Evolutionary conservation across 352 stramenopile species (phyloP).

Genomic region (Plasmopara halstedii): DNA sequence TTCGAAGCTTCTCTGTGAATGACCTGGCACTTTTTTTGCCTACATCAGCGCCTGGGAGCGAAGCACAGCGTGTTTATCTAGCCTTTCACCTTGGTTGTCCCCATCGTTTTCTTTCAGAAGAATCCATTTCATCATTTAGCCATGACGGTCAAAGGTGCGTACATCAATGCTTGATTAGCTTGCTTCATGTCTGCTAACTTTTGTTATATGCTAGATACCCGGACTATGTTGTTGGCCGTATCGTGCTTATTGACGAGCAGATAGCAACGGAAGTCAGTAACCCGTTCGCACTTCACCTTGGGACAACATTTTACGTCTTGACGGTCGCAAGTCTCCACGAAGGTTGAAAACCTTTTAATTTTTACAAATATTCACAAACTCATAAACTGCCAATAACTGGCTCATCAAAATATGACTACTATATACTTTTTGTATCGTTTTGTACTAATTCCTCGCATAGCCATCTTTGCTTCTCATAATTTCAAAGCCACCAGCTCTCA

Average conservation of each 20-base stretch:
- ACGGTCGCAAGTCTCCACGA: slow-evolving; percentile 80
- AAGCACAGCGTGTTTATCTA: slow-evolving; percentile 73
- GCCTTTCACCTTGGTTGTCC: slow-evolving; percentile 82
- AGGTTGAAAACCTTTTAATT: slow-evolving; percentile 43
- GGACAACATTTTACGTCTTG: slow-evolving; percentile 82
- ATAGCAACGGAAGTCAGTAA: slow-evolving; percentile 74
- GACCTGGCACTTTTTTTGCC: slow-evolving; percentile 80
- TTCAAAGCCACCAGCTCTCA: slow-evolving; percentile 1
- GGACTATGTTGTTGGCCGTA: slow-evolving; percentile 81
- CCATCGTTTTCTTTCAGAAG: slow-evolving; percentile 80
- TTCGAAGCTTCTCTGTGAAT: slow-evolving; percentile 74
- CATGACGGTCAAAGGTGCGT: slow-evolving; percentile 64
- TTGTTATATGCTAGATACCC: slow-evolving; percentile 50
- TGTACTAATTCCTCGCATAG: too few species aligned
- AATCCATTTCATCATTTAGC: slow-evolving; percentile 85
- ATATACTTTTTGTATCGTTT: too few species aligned
- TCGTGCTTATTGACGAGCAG: slow-evolving; percentile 84
- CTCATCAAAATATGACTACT: too few species aligned
- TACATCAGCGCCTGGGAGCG: slow-evolving; percentile 69
- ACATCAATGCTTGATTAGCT: slow-evolving; percentile 1
- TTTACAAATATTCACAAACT: slow-evolving; percentile 1
- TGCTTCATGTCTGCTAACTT: background rate
- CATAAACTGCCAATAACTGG: too few species aligned
- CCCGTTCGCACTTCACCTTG: slow-evolving; percentile 65
- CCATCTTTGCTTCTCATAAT: too few species aligned